Base-by-base conservation (phyloP, 1,284 basidiomycete species). In the Prillingera fragicola region DNA sequence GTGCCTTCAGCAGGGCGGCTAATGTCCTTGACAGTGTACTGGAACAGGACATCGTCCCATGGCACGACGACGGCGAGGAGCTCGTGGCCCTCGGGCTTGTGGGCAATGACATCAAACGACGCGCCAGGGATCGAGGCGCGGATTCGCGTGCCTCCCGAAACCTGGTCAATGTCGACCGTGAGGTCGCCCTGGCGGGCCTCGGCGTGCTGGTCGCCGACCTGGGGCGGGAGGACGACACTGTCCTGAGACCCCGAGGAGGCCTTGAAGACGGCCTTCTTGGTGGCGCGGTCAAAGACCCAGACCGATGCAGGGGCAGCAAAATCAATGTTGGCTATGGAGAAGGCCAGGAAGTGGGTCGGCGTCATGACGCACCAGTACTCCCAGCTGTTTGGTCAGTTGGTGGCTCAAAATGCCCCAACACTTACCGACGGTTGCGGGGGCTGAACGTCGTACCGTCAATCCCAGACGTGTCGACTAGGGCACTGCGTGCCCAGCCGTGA, bases 351-450 rank as follows among this genome's bases (percentile, higher is more conserved):
- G 43, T 50, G 48, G 10, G 33, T 37, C 28, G 48, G 48, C 28
- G 48, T 38, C n/a, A 50, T 12, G 14, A 50, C 19, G 28, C 40
- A 38, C 48, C 48, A 50, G 40, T 50, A 50, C 40, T 50, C 48
- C 48, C 48, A 50, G n/a, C n/a, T n/a, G n/a, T n/a, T n/a, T n/a
- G n/a, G n/a, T n/a, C n/a, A n/a, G n/a, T n/a, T n/a, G n/a, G n/a
- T n/a, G n/a, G n/a, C n/a, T n/a, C n/a, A n/a, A n/a, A n/a, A n/a
- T n/a, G n/a, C n/a, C n/a, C n/a, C n/a, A n/a, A n/a, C n/a, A n/a
- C n/a, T n/a, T n/a, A n/a, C 6, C 48, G 48, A 40, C 40, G 34
- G 43, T 50, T 50, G 21, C 26, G 31, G 28, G 33, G 33, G 4
- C 19, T 21, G 14, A 38, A 38, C n/a, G 15, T 17, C 12, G 36